Percentiles rank a stretch among this genome's conserved stretches.
phyloP scores from a whole-genome alignment of 108 stramenopile species.

The Nitzschia sp. region DNA sequence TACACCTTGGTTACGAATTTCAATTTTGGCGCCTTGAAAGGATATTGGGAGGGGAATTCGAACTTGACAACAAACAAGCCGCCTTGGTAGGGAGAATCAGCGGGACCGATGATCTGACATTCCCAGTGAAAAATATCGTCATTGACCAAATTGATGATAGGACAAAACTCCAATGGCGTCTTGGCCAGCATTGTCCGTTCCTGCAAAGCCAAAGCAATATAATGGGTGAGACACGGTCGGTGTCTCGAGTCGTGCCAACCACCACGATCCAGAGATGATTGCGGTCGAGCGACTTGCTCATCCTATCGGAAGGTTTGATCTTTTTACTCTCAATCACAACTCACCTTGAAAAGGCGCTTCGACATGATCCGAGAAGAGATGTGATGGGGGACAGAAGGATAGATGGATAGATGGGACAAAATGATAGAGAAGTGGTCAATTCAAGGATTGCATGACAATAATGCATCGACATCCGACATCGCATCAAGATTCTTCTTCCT shows the following conservation, averaged over 20 bases:
- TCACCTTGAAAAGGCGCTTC: constrained; percentile 40
- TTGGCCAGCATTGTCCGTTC: constrained; percentile 50
- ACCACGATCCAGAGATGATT: too few species aligned
- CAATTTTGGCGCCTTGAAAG: constrained; percentile 88
- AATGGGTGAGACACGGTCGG: neutral
- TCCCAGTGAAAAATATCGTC: constrained; percentile 50
- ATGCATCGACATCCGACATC: too few species aligned
- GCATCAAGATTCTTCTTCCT: too few species aligned
- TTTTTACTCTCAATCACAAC: neutral
- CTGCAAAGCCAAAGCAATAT: constrained; percentile 20
- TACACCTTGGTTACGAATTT: constrained; percentile 82
- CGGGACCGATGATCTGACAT: constrained; percentile 48
- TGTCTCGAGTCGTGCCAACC: neutral
- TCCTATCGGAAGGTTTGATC: neutral
- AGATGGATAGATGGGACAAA: too few species aligned
- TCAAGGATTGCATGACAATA: too few species aligned
- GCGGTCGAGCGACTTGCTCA: too few species aligned
- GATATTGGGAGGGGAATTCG: constrained; percentile 80
- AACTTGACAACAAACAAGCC: constrained; percentile 69
- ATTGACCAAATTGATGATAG: constrained; percentile 26
- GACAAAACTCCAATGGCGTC: constrained; percentile 42
- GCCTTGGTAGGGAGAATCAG: constrained; percentile 72
- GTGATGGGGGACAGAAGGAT: too few species aligned
- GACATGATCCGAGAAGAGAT: too few species aligned
- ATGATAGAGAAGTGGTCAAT: too few species aligned